phyloP scores from a whole-genome alignment of 208 protist species.

The Vickermania ingenoplastis region DNA sequence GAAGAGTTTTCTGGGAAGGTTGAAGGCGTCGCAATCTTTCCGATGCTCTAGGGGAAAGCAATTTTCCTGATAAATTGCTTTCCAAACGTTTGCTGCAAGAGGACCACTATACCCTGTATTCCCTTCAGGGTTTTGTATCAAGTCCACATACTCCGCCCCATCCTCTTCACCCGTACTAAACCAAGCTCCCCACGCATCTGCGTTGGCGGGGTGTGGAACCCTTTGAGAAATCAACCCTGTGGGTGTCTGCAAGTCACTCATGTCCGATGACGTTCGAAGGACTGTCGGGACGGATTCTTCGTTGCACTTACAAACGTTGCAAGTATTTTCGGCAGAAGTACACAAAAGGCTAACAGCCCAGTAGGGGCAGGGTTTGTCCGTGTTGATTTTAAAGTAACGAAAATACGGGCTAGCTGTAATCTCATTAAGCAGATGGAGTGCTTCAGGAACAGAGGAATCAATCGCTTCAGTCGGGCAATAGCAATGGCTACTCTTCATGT shows the following conservation, averaged over 20 bases:
- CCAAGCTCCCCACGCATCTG: slow-evolving; percentile 53
- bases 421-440: slow-evolving; percentile 52
- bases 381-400: slow-evolving; percentile 85
- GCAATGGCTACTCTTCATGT: slow-evolving; percentile 49
- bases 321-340: slow-evolving; percentile 62
- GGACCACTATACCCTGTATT: slow-evolving; percentile 84
- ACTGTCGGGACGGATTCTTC: slow-evolving; percentile 54
- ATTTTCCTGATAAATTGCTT: slow-evolving; percentile 81
- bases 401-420: slow-evolving; percentile 74
- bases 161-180: slow-evolving; percentile 10
- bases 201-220: slow-evolving; percentile 17
- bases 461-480: slow-evolving; percentile 42
- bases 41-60: slow-evolving; percentile 27
- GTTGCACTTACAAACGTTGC: slow-evolving; percentile 75
- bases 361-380: slow-evolving; percentile 71
- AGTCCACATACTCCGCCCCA: slow-evolving; percentile 64
- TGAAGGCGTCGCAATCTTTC: slow-evolving; percentile 40
- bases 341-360: slow-evolving; percentile 80
- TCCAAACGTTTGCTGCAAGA: slow-evolving; percentile 63
- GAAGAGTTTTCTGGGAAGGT: slow-evolving; percentile 53
- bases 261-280: slow-evolving; percentile 49
- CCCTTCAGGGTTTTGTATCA: slow-evolving; percentile 69
- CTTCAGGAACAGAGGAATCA: slow-evolving; percentile 20
- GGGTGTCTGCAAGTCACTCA: slow-evolving; percentile 54
- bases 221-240: slow-evolving; percentile 20